Percentiles rank a stretch among this genome's conserved stretches.
phyloP scores from a whole-genome alignment of 129 eudicot species.

The Centrapalus pauciflorus region DNA sequence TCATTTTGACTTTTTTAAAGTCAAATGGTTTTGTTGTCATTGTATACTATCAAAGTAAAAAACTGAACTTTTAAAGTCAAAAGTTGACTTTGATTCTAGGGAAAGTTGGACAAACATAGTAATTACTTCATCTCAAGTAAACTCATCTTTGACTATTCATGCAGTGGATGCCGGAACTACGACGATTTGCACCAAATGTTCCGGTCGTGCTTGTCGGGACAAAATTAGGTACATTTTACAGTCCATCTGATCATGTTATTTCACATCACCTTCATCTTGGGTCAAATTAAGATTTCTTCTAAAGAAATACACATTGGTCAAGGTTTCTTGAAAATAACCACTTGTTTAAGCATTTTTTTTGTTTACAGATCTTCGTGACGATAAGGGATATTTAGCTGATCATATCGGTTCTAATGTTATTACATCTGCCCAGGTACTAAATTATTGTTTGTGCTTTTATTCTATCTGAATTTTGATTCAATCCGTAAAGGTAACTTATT shows the following conservation, averaged over 20 bases:
- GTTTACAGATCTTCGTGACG: constrained; percentile 68
- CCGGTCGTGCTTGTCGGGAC: constrained; percentile 97
- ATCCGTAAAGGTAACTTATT: neutral
- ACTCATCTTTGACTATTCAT: constrained; percentile 11
- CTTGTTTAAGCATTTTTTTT: neutral
- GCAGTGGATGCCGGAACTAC: constrained; percentile 99
- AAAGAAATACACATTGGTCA: neutral
- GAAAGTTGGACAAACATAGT: neutral
- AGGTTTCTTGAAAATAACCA: neutral
- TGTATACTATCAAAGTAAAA: too few relatives aligned
- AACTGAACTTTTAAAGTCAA: neutral
- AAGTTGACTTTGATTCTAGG: constrained; percentile 1
- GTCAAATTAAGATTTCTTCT: neutral
- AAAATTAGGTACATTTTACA: constrained; percentile 58
- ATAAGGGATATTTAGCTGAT: constrained; percentile 67
- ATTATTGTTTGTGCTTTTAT: too few relatives aligned
- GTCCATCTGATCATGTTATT: neutral
- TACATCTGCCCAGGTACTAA: constrained; percentile 68
- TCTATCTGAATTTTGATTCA: neutral
- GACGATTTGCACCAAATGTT: constrained; percentile 91
- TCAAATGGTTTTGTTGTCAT: neutral
- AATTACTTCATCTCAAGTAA: neutral
- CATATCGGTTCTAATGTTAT: constrained; percentile 65
- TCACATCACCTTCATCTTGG: neutral
- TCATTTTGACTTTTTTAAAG: neutral